phyloP scores from a whole-genome alignment of 768 basidiomycete species.

The Dentipellis fragilis region DNA sequence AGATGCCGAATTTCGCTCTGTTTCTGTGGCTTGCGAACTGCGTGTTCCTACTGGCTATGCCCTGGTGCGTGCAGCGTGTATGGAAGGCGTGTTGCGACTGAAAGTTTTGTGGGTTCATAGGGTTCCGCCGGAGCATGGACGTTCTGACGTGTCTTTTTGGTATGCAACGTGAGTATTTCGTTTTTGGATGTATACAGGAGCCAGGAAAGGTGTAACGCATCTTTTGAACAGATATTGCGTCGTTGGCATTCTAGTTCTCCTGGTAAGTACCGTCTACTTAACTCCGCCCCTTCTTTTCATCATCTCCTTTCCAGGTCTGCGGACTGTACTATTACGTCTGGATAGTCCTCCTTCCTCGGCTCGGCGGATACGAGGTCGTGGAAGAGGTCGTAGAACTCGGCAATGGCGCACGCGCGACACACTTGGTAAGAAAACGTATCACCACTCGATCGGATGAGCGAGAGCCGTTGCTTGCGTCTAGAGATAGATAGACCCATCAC shows the following conservation, averaged over 20 bases:
- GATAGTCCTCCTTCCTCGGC: slow-evolving; percentile 33
- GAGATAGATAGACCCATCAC: too few relatives aligned
- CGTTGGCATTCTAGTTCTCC: slow-evolving; percentile 19
- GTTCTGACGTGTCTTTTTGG: slow-evolving; percentile 23
- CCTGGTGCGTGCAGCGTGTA: slow-evolving; percentile 16
- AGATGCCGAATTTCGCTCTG: slow-evolving; percentile 15
- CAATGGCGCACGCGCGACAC: slow-evolving; percentile 9
- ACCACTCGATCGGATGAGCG: background rate
- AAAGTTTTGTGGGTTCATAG: slow-evolving; percentile 5
- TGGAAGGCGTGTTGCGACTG: background rate
- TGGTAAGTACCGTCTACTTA: slow-evolving; percentile 11
- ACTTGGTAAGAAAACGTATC: slow-evolving; percentile 2
- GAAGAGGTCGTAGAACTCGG: slow-evolving; percentile 23
- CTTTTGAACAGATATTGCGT: slow-evolving; percentile 22
- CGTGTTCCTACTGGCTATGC: slow-evolving; percentile 24
- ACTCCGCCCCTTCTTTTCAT: too few relatives aligned
- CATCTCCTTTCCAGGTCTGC: slow-evolving; percentile 6
- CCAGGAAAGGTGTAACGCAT: too few relatives aligned
- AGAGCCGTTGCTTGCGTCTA: background rate
- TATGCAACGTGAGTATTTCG: slow-evolving; percentile 16
- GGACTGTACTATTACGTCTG: slow-evolving; percentile 26
- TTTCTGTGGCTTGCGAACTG: slow-evolving; percentile 14
- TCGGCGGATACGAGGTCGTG: slow-evolving; percentile 35
- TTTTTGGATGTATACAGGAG: background rate
- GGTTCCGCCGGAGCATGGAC: slow-evolving; percentile 19